These are phyloP conservation scores for Limnomonas spitsbergensis DNA, from an alignment of 139 green algal genomes.

Conservation along the genomic window DNA sequence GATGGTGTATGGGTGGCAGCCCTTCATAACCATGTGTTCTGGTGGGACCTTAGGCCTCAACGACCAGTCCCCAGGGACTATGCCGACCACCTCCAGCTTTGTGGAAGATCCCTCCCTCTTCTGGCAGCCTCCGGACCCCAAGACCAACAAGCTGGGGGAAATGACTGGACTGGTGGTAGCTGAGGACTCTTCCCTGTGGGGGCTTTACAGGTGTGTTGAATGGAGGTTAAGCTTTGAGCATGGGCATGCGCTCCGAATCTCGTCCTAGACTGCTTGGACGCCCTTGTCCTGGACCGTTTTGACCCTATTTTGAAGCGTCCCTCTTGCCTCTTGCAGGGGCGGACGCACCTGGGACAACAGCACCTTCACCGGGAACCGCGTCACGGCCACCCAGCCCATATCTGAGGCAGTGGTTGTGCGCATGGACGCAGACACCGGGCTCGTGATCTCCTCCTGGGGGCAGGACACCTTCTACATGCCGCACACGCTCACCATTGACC, in stretches of 20 bases:
- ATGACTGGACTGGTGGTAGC: slow-evolving; percentile 33
- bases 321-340: too few species aligned
- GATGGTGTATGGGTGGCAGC: slow-evolving; percentile 38
- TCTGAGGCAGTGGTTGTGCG: slow-evolving; percentile 44
- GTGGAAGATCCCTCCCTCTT: slow-evolving; percentile 38
- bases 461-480: slow-evolving; percentile 67
- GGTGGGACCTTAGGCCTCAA: slow-evolving; percentile 12
- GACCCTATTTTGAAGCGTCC: too few species aligned
- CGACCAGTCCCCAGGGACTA: slow-evolving; percentile 10
- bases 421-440: slow-evolving; percentile 57
- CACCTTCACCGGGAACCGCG: slow-evolving; percentile 2
- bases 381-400: slow-evolving; percentile 43
- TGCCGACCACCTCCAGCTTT: slow-evolving; percentile 5
- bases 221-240: too few species aligned
- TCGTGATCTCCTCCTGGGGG: slow-evolving; percentile 45
- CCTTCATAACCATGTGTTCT: slow-evolving; percentile 48
- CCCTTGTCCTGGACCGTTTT: too few species aligned
- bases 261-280: too few species aligned
- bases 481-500: slow-evolving; percentile 73
- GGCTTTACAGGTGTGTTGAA: slow-evolving; percentile 61
- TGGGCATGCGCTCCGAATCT: too few species aligned
- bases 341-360: background rate
- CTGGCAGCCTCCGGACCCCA: slow-evolving; percentile 37
- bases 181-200: slow-evolving; percentile 60
- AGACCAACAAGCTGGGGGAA: slow-evolving; percentile 21